Evolutionary conservation across 192 early-diverging fungal species (phyloP), one percentile per base, ranked within the genome.

Genomic region (Allomyces macrogynus): DNA sequence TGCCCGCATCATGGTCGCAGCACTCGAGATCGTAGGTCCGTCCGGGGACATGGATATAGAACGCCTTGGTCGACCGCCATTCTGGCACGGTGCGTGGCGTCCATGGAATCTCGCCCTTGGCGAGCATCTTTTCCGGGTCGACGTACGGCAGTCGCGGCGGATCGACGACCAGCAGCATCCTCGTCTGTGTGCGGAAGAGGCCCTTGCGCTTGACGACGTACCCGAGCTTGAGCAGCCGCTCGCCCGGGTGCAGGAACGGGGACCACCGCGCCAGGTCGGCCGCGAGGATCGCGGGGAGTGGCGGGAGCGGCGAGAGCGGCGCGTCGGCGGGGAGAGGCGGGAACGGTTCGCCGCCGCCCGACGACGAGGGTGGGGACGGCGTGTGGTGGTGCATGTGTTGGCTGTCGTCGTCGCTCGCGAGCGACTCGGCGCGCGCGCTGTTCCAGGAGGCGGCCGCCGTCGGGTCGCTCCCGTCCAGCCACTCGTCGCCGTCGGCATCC

Each of bases 91-190:
- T 65, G 23, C 73, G 69, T 0, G 78, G 71, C 5, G 75, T 77
- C 80, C 81, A 85, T 63, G 74, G 65, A 62, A 88, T 86, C 66
- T 86, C 84, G 1, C 76, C 78, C 43, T 82, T 78, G 24, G 74
- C 61, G 60, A 67, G 62, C 54, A 74, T 74, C 66, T 82, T 76
- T 22, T 75, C 76, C 66, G 82, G 74, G 60, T 87, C 86, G 63
- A 81, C 77, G 64, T 86, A 84, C 3, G 80, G 64, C 61, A 89
- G 70, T 5, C 87, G 77, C 32, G 86, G 86, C 40, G 73, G 69
- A 64, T 87, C 84, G 1, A 86, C 87, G 62, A 89, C 69, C 18
- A 87, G 73, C 42, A 89, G 62, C 40, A 80, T 76, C 18, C 80
- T 62, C 44, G 79, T 81, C 61, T 80, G 32, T 7, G 32, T 86